Percentiles rank a stretch among this genome's conserved stretches.
Evolutionary conservation across 306 rosid species (phyloP).

Genomic region (Cajanus cajan): DNA sequence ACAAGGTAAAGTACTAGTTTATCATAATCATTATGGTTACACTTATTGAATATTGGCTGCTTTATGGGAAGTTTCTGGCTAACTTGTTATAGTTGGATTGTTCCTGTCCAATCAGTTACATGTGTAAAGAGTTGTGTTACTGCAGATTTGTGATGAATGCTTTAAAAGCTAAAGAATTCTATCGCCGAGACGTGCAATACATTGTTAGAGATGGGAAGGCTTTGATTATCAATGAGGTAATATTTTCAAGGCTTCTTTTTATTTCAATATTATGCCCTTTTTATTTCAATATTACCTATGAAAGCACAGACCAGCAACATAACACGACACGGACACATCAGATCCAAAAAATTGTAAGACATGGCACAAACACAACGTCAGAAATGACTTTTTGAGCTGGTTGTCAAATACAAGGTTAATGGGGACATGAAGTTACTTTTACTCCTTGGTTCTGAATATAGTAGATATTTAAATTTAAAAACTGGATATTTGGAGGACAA

Average conservation of each 20-base stretch:
- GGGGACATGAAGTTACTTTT: not conserved
- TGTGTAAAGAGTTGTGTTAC: constrained; percentile 33
- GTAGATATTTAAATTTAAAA: not conserved
- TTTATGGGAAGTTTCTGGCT: constrained; percentile 11
- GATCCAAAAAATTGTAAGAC: not conserved
- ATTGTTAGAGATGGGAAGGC: constrained; percentile 94
- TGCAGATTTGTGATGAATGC: constrained; percentile 97
- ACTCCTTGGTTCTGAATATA: not conserved
- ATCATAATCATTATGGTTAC: not conserved
- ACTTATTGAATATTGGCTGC: constrained; percentile 8
- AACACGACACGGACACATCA: not conserved
- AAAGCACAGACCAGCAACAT: not conserved
- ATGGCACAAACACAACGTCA: not conserved
- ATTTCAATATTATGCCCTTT: constrained; percentile 10
- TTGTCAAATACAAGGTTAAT: not conserved
- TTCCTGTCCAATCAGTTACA: constrained; percentile 17
- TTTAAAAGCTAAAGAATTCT: constrained; percentile 93
- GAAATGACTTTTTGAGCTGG: not conserved
- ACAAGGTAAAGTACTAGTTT: not conserved
- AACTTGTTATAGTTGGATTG: constrained; percentile 16
- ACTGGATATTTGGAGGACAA: not conserved
- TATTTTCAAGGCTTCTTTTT: constrained; percentile 20
- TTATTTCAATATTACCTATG: not conserved
- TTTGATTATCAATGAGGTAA: constrained; percentile 93
- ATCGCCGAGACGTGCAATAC: constrained; percentile 87